A percentile compares a stretch with the other conserved stretches of the same genome.
phyloP scores from a whole-genome alignment of 1,284 basidiomycete species.

The Kalmanozyma brasiliensis region DNA sequence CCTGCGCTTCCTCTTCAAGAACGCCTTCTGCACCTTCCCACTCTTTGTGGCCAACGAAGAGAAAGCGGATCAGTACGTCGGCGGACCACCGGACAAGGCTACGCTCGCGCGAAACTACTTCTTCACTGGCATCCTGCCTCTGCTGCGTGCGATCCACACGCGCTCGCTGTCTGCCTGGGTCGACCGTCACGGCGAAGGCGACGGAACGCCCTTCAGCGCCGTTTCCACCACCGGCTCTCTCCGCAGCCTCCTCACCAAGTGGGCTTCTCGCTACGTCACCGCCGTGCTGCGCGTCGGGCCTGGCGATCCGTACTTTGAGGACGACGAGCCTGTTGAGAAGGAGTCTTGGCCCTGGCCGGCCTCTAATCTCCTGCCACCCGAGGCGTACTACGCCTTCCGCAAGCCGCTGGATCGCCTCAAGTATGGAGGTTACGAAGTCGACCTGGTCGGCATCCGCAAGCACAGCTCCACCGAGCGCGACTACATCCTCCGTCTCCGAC shows the following conservation, averaged over 20 bases:
- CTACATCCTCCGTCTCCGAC: slow-evolving; percentile 59
- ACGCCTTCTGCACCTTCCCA: slow-evolving; percentile 62
- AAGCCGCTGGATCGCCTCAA: slow-evolving; percentile 56
- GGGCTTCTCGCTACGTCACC: slow-evolving; percentile 56
- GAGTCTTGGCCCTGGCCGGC: slow-evolving; percentile 55
- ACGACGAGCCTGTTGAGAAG: slow-evolving; percentile 40
- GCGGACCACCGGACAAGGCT: slow-evolving; percentile 53
- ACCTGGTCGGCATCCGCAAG: slow-evolving; percentile 56
- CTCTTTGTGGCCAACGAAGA: slow-evolving; percentile 61
- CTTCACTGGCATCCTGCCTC: slow-evolving; percentile 51
- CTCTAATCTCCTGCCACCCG: slow-evolving; percentile 58
- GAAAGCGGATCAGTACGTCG: slow-evolving; percentile 36
- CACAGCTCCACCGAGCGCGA: slow-evolving; percentile 46
- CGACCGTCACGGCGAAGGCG: slow-evolving; percentile 62
- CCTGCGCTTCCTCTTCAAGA: slow-evolving; percentile 61
- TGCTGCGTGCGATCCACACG: slow-evolving; percentile 56
- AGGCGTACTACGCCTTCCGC: slow-evolving; percentile 61
- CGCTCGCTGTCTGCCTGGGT: slow-evolving; percentile 59
- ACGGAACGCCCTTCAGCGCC: slow-evolving; percentile 58
- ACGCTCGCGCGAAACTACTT: slow-evolving; percentile 56
- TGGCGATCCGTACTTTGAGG: slow-evolving; percentile 52
- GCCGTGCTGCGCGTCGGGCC: slow-evolving; percentile 56
- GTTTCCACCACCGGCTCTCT: slow-evolving; percentile 46
- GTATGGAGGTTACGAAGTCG: slow-evolving; percentile 64
- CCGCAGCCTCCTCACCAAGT: slow-evolving; percentile 42